Conservation (phyloP, 1,284 basidiomycete genomes). For the Sporisorium graminicola region DNA sequence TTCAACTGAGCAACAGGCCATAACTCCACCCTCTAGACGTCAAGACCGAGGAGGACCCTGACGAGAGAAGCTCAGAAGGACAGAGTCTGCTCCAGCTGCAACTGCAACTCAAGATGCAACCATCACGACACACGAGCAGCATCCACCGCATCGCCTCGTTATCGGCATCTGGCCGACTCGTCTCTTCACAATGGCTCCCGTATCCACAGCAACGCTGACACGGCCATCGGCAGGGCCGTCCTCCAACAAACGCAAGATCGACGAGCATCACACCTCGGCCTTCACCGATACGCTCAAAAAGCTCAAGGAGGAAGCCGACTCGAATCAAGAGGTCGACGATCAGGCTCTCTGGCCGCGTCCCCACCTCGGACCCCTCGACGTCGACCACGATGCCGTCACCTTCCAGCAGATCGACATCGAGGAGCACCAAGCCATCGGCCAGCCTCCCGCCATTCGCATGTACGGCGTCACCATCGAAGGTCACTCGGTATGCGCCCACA, state of each 20-base stretch:
- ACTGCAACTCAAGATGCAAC: not conserved
- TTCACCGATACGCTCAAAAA: conserved; percentile 62
- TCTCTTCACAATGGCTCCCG: conserved; percentile 42
- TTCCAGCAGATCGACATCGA: conserved; percentile 70
- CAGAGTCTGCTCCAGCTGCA: not conserved
- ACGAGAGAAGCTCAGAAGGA: conserved; percentile 8
- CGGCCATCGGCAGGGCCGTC: conserved; percentile 24
- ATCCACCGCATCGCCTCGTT: not conserved
- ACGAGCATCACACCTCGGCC: conserved; percentile 47
- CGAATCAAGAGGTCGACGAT: conserved; percentile 47
- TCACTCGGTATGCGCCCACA: conserved; percentile 66
- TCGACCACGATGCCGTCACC: conserved; percentile 47
- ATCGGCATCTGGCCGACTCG: conserved; percentile 18
- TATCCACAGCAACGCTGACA: conserved; percentile 38
- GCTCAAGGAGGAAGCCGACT: conserved; percentile 53
- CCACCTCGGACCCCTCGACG: conserved; percentile 46
- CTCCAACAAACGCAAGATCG: conserved; percentile 49
- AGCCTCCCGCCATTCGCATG: conserved; percentile 65
- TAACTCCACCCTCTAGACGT: conserved; percentile 1
- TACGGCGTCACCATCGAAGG: conserved; percentile 65
- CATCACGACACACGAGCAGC: conserved; percentile 1
- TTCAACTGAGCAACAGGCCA: not conserved
- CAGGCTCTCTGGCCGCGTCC: conserved; percentile 61
- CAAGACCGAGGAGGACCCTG: conserved; percentile 12
- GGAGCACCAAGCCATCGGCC: conserved; percentile 56